Percentiles rank a stretch among this genome's conserved stretches.
phyloP scores from a whole-genome alignment of 176 grass and related monocot genomes.

The Lolium rigidum region DNA sequence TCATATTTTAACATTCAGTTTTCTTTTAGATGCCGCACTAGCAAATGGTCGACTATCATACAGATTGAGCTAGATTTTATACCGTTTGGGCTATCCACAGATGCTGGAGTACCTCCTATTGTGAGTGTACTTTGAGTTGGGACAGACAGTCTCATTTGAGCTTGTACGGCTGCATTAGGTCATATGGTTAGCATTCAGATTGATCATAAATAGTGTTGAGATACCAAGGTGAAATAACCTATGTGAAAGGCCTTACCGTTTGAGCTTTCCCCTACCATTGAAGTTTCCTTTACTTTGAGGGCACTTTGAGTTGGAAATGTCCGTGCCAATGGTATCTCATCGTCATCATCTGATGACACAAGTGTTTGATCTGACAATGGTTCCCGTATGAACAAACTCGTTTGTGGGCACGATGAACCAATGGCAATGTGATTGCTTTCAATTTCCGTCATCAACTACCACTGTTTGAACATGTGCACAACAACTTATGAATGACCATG shows the following conservation, averaged over 20 bases:
- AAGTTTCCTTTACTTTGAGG: not conserved
- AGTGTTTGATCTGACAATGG: not conserved
- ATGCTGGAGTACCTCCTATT: not conserved
- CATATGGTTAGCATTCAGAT: not conserved
- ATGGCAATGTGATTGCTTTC: no score
- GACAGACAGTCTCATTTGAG: not conserved
- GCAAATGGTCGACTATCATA: no score
- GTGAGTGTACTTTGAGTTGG: not conserved
- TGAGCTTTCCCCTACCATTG: not conserved
- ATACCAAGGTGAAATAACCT: no score
- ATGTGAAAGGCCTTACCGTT: not conserved
- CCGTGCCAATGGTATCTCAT: not conserved
- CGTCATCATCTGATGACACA: not conserved
- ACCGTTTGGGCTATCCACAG: not conserved
- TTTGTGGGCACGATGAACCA: no score
- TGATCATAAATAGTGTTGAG: not conserved
- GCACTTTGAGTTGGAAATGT: not conserved
- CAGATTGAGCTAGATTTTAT: not conserved
- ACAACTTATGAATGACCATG: no score
- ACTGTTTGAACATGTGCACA: no score
- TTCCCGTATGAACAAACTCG: no score
- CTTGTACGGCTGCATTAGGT: no score
- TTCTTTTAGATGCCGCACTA: no score
- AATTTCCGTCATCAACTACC: no score
- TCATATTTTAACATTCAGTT: not conserved